These are phyloP conservation scores for Adansonia digitata DNA, from an alignment of 345 rosid genomes.

Conservation along the genomic window DNA sequence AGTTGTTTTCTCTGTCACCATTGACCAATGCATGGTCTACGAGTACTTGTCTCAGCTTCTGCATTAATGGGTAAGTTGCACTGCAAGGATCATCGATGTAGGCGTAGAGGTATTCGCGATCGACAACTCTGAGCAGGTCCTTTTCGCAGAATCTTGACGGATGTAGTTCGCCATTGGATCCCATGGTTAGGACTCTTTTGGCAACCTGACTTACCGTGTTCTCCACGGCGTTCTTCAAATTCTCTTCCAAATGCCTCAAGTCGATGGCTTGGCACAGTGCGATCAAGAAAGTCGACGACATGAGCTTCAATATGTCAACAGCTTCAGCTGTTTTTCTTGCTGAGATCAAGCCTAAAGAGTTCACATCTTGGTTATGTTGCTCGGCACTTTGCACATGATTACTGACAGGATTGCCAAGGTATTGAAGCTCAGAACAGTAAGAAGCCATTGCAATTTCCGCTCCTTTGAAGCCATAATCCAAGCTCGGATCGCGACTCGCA, in stretches of 20 bases:
- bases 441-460: no score
- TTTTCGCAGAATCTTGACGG: slow-evolving; percentile 62
- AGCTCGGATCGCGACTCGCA: slow-evolving; percentile 53
- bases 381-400: slow-evolving; percentile 72
- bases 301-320: no score
- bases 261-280: slow-evolving; percentile 72
- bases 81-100: slow-evolving; percentile 69
- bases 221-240: slow-evolving; percentile 46
- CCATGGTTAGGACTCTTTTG: slow-evolving; percentile 40
- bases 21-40: slow-evolving; percentile 56
- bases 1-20: slow-evolving; percentile 48
- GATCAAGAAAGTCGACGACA: slow-evolving; percentile 62
- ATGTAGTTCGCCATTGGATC: no score
- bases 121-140: slow-evolving; percentile 51
- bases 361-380: no score
- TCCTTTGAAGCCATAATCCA: no score
- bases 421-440: no score
- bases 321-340: slow-evolving; percentile 62
- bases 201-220: slow-evolving; percentile 52
- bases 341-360: slow-evolving; percentile 61
- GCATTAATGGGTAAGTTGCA: slow-evolving; percentile 51
- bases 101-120: slow-evolving; percentile 45
- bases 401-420: slow-evolving; percentile 68
- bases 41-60: no score
- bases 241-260: no score